A percentile compares a stretch with the other conserved stretches of the same genome.
These are phyloP conservation scores for Mediolabrus comicus DNA, from an alignment of 108 stramenopile species.

Conservation along the genomic window DNA sequence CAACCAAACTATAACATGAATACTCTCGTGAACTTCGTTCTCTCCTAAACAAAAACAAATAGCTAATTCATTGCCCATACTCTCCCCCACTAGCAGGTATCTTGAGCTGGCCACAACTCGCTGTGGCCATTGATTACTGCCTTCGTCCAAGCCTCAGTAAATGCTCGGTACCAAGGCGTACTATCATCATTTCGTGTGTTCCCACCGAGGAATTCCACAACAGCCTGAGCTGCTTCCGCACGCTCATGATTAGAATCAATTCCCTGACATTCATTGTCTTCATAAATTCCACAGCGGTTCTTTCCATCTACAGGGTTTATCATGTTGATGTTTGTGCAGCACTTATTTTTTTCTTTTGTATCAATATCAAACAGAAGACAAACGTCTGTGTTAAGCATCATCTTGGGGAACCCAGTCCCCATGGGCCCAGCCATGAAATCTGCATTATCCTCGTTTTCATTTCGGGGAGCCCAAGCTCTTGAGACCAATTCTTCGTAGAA, in stretches of 20 bases:
- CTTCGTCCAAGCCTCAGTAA: slow-evolving; percentile 15
- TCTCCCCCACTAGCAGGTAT: too few relatives aligned
- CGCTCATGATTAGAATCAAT: background rate
- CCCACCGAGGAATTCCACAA: background rate
- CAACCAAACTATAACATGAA: background rate
- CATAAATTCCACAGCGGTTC: slow-evolving; percentile 27
- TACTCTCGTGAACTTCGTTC: background rate
- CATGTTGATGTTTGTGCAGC: slow-evolving; percentile 47
- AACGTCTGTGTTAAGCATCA: slow-evolving; percentile 53
- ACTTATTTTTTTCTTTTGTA: background rate
- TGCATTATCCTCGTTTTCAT: background rate
- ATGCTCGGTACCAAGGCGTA: slow-evolving; percentile 1
- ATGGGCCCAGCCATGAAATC: slow-evolving; percentile 30
- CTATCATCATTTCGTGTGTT: slow-evolving; percentile 1
- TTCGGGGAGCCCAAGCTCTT: slow-evolving; percentile 36
- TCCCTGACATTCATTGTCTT: background rate
- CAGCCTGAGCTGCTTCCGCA: background rate
- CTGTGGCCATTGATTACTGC: slow-evolving; percentile 7
- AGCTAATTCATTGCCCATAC: background rate
- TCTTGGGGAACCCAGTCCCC: slow-evolving; percentile 20
- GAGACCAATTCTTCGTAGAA: slow-evolving; percentile 37
- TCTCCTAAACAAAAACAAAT: background rate
- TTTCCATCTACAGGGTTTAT: slow-evolving; percentile 25
- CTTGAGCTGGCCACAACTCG: background rate
- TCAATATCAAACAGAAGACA: slow-evolving; percentile 49